Base-by-base conservation (phyloP, 306 rosid genomes). In the Morella rubra region DNA sequence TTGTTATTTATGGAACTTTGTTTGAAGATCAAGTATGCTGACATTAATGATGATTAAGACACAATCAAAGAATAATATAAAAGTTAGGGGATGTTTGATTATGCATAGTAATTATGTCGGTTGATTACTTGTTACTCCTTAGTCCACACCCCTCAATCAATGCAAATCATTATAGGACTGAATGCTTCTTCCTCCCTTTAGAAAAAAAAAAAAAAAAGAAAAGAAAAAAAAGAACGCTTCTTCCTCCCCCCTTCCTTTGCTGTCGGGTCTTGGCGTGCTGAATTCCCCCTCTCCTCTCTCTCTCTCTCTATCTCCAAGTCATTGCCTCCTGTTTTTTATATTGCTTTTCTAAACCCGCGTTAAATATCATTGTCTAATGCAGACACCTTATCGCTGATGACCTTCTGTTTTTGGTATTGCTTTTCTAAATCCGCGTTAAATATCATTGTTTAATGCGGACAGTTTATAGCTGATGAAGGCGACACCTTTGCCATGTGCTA, bases 131-230 rank as follows among this genome's bases (percentile, higher is more conserved):
- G 58, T 83, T 78, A 83, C 86, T 84, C 82, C 44, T 69, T 41
- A 53, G 52, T 18, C 81, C 60, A 62, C 79, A 7, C 8, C 50
- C 72, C 85, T 53, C 77, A 50, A 82, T 87, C 79, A 83, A 71
- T 77, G 84, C 87, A 85, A 77, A 85, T 87, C 82, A 86, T 86
- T 80, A 81, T 49, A 20, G 73, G 68, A 53, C 75, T 76, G 53
- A 55, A 46, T 44, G 73, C 71, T 59, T 61, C 59, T 64, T 84
- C 44, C 70, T 76, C 73, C 73, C 73, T n/a, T n/a, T n/a, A n/a
- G n/a, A n/a, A n/a, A n/a, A n/a, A n/a, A n/a, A n/a, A n/a, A n/a
- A n/a, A n/a, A n/a, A n/a, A n/a, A n/a, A n/a, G n/a, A n/a, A n/a
- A n/a, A n/a, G n/a, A n/a, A n/a, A n/a, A n/a, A n/a, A n/a, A n/a